Base-by-base conservation (phyloP, 768 basidiomycete species). In the Daedaleopsis sinensis region DNA sequence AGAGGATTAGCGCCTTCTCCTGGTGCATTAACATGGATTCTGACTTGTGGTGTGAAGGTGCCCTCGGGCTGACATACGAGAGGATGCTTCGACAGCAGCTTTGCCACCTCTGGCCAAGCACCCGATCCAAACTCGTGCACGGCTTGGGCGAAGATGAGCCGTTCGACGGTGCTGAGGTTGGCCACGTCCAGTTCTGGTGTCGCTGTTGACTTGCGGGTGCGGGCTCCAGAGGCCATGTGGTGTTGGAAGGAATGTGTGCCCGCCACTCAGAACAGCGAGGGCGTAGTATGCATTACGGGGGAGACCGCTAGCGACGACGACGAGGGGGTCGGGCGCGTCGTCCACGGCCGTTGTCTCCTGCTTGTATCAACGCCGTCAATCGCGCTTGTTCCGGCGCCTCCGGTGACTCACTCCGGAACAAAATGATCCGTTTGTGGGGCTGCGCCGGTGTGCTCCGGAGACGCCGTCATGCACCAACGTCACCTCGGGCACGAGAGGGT, bases 121-220 rank as follows among this genome's bases (percentile, higher is more conserved):
- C 81, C 75, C 38, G 85, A 78, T 15, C 94, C 94, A 58, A 88
- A 79, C 70, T 95, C 91, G 74, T 91, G 91, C 46, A 93, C 88
- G 0, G 93, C 88, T 75, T 97, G 95, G 1, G 94, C 86, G 52
- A 96, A 82, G 32, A 97, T 76, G 52, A 97, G 87, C 58, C 84
- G 80, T 75, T 96, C 93, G 55, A 90, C 71, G 52, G 74, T 80
- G 64, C 58, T 71, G 53, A 74, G 57, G 36, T 49, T 58, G 8
- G 64, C 53, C 16, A 62, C 52, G 65, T 68, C 61, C 47, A 62
- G 39, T 5, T 63, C 65, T 7, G 66, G 53, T 44, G 48, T 50
- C 24, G 50, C 37, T 27, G 58, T 24, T 21, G 61, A 59, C 50
- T 60, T 63, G 36, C 50, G 63, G 24, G 59, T 15, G 27, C 64